phyloP scores from a whole-genome alignment of 2,329 filamentous ascomycete genomes.

The Triangularia verruculosa region DNA sequence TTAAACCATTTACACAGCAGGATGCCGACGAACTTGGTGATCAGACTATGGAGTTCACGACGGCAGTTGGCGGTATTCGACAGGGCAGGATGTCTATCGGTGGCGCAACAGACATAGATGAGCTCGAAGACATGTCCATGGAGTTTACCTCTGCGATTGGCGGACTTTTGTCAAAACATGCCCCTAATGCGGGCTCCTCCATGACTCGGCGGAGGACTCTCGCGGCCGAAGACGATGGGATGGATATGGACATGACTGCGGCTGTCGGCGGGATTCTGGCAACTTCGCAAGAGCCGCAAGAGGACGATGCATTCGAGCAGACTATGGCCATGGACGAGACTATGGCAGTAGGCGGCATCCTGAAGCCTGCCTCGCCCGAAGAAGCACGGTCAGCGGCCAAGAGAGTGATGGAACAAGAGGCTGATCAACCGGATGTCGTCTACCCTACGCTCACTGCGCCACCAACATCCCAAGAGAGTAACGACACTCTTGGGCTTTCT shows the following conservation, averaged over 20 bases:
- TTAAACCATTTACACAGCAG: conserved; percentile 23
- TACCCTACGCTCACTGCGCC: conserved; percentile 39
- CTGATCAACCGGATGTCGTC: conserved; percentile 43
- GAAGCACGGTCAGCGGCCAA: conserved; percentile 47
- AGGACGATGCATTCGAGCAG: conserved; percentile 29
- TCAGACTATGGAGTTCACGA: conserved; percentile 83
- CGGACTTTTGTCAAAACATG: conserved; percentile 41
- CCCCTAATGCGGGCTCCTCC: conserved; percentile 18
- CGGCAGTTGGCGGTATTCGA: conserved; percentile 69
- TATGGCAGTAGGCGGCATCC: conserved; percentile 59
- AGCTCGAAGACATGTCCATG: conserved; percentile 74
- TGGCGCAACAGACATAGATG: conserved; percentile 38
- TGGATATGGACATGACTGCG: conserved; percentile 65
- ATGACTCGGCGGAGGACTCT: conserved; percentile 27
- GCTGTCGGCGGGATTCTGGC: conserved; percentile 58
- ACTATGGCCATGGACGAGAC: conserved; percentile 68
- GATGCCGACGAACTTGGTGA: conserved; percentile 48
- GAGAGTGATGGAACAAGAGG: conserved; percentile 58
- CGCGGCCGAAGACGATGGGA: conserved; percentile 31
- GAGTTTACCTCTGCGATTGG: conserved; percentile 69
- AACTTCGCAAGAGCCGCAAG: conserved; percentile 32
- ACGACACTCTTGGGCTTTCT: conserved; percentile 51
- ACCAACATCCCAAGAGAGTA: conserved; percentile 42
- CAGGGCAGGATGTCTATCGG: conserved; percentile 31
- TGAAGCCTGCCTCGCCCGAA: conserved; percentile 42